phyloP scores from a whole-genome alignment of 179 eudicot species.

The Spinacia oleracea region DNA sequence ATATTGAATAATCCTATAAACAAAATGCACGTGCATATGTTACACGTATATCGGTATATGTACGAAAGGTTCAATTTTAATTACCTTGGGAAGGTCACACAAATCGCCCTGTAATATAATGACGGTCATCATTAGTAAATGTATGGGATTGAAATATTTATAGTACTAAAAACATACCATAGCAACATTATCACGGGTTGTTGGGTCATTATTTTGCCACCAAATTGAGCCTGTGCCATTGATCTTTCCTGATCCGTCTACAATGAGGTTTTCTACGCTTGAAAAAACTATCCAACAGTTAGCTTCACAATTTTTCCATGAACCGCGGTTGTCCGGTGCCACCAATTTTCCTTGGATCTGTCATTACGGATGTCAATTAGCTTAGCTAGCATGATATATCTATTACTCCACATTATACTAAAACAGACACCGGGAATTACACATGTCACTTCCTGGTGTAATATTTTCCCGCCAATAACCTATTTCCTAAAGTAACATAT shows the following conservation, averaged over 20 bases:
- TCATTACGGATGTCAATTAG: neutral
- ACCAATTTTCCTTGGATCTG: constrained; percentile 26
- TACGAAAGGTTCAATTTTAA: neutral
- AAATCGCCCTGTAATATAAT: neutral
- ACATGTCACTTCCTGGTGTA: no score
- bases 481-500: no score
- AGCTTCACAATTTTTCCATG: constrained; percentile 18
- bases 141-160: neutral
- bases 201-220: constrained; percentile 4
- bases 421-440: no score
- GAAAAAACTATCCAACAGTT: constrained; percentile 15
- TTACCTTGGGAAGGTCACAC: constrained; percentile 10
- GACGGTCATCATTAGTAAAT: neutral
- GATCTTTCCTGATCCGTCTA: constrained; percentile 25
- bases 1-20: no score
- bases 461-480: no score
- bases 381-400: no score
- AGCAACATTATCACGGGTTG: neutral
- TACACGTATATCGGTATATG: no score
- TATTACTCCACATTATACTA: no score
- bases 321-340: constrained; percentile 20
- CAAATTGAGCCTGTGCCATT: constrained; percentile 29
- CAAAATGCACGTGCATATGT: no score
- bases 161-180: no score
- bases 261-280: constrained; percentile 12